These are phyloP conservation scores for Aspergillus quadricinctus DNA, from an alignment of 2,329 filamentous ascomycete genomes.

Conservation along the genomic window DNA sequence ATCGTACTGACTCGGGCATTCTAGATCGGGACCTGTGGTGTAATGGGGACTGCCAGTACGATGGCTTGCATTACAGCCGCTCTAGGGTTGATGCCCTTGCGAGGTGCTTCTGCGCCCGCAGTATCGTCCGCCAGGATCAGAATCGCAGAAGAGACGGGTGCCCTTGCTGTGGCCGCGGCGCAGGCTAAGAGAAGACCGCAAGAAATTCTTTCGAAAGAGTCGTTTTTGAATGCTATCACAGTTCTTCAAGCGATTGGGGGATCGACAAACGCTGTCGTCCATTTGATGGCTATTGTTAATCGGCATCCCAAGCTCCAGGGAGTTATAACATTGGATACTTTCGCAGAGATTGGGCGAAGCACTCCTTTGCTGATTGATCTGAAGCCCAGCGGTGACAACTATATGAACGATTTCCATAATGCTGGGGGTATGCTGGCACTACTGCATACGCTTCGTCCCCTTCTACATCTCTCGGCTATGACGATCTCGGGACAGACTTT, in stretches of 20 bases:
- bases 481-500: constrained; percentile 48
- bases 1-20: neutral
- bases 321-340: constrained; percentile 42
- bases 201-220: constrained; percentile 43
- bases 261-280: constrained; percentile 53
- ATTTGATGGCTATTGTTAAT: constrained; percentile 52
- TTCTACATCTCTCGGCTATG: constrained; percentile 44
- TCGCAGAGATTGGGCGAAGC: constrained; percentile 46
- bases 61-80: constrained; percentile 53
- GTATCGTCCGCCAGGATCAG: constrained; percentile 50
- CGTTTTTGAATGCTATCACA: constrained; percentile 51
- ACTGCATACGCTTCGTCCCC: constrained; percentile 43
- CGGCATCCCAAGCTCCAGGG: constrained; percentile 47
- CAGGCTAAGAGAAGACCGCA: constrained; percentile 40
- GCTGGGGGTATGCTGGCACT: constrained; percentile 50
- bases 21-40: constrained; percentile 51
- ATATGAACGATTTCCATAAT: constrained; percentile 54
- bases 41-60: constrained; percentile 56
- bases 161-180: constrained; percentile 45
- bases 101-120: constrained; percentile 51
- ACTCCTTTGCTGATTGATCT: constrained; percentile 48
- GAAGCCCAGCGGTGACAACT: constrained; percentile 52
- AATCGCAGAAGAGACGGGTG: constrained; percentile 53
- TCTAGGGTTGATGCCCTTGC: constrained; percentile 51
- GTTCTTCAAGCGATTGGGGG: constrained; percentile 54